phyloP scores from a whole-genome alignment of 805 yeast species.

The Ogataea philodendri region DNA sequence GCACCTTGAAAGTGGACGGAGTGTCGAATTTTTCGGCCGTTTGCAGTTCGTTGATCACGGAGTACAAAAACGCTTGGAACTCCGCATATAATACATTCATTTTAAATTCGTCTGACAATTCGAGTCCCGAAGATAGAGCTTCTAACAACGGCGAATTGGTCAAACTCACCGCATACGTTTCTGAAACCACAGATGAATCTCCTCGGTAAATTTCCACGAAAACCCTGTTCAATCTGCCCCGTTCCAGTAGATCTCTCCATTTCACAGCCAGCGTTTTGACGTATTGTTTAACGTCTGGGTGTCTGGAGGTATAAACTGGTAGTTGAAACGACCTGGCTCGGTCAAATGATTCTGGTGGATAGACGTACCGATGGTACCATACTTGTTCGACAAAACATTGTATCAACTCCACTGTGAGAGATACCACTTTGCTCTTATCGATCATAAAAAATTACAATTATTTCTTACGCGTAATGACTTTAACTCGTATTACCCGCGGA shows the following conservation, averaged over 20 bases:
- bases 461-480: slow-evolving; percentile 25
- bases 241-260: slow-evolving; percentile 16
- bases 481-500: slow-evolving; percentile 39
- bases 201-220: slow-evolving; percentile 24
- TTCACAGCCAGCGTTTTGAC: slow-evolving; percentile 34
- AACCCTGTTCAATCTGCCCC: slow-evolving; percentile 26
- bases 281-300: slow-evolving; percentile 43
- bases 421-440: slow-evolving; percentile 27
- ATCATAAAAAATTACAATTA: slow-evolving; percentile 6
- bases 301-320: slow-evolving; percentile 43
- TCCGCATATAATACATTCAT: slow-evolving; percentile 24
- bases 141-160: slow-evolving; percentile 29
- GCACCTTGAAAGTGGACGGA: slow-evolving; percentile 23
- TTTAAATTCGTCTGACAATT: slow-evolving; percentile 15
- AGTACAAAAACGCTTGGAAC: slow-evolving; percentile 26
- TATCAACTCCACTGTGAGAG: slow-evolving; percentile 47
- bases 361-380: slow-evolving; percentile 50
- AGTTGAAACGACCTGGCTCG: slow-evolving; percentile 42
- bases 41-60: slow-evolving; percentile 25
- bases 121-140: slow-evolving; percentile 13
- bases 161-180: slow-evolving; percentile 31
- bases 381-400: slow-evolving; percentile 53
- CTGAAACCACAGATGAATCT: slow-evolving; percentile 7
- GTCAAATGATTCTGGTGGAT: slow-evolving; percentile 51
- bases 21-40: slow-evolving; percentile 15